These are phyloP conservation scores for Gossypium rotundifolium DNA, from an alignment of 345 rosid species.

Conservation along the genomic window DNA sequence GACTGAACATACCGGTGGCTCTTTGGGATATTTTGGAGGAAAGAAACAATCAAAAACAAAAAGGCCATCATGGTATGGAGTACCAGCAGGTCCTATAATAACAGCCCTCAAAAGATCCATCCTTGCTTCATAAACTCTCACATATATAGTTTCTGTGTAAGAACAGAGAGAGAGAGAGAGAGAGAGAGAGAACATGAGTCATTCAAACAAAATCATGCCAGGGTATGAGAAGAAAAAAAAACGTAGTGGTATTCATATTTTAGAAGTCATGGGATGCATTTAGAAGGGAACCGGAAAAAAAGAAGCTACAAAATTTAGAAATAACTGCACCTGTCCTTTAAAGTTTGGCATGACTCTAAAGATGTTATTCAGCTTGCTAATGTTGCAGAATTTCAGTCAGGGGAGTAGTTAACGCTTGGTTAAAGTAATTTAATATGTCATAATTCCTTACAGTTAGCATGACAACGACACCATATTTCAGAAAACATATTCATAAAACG, in stretches of 20 bases:
- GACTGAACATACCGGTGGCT: constrained; percentile 40
- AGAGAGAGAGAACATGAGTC: not conserved
- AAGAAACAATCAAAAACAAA: constrained; percentile 58
- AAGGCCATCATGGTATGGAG: constrained; percentile 69
- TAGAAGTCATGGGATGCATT: not conserved
- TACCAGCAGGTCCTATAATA: constrained; percentile 48
- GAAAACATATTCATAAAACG: constrained; percentile 2
- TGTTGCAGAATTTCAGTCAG: not conserved
- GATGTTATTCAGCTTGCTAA: not conserved
- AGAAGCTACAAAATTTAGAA: not conserved
- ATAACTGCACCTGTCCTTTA: not conserved
- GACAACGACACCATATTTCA: not conserved
- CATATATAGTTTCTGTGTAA: constrained; percentile 40
- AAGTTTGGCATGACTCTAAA: not conserved
- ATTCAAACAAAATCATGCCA: constrained; percentile 1
- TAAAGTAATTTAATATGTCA: not conserved
- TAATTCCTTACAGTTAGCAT: not conserved
- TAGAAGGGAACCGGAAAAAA: not conserved
- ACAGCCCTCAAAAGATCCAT: constrained; percentile 56
- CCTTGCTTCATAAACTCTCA: constrained; percentile 49
- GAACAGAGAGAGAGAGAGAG: not conserved
- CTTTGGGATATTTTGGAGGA: constrained; percentile 40
- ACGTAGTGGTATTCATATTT: not conserved
- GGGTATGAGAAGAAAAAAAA: not conserved
- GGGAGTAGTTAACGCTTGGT: not conserved